Base-by-base conservation (phyloP, 495 filamentous ascomycete species). In the Talaromyces stipitatus region DNA sequence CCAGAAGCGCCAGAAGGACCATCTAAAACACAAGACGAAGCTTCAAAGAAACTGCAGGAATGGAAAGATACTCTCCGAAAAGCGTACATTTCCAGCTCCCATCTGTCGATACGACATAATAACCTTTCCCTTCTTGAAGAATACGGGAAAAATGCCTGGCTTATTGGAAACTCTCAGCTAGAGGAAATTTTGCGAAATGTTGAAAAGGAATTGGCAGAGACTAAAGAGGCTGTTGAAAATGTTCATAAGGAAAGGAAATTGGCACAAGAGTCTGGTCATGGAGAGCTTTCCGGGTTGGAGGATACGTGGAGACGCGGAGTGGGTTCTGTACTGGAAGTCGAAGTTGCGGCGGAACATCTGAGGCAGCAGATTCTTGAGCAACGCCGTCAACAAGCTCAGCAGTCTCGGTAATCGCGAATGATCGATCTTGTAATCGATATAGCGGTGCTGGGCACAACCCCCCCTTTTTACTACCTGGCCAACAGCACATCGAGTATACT, bases 101-200 rank as follows among this genome's bases (percentile, higher is more conserved):
- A 95, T 70, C 74, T 96, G 11, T 66, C 77, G 1, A 71, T 73
- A 18, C 85, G 91, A 3, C 77, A 82, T 24, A 74, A 82, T 26
- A 87, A 95, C 65, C 80, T 96, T 20, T 73, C 79, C 4, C 78
- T 94, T 9, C 82, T 97, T 9, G 89, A 92, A 62, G 77, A 78
- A 58, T 84, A 83, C 72, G 92, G 91, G 64, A 90, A 88, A 74
- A 96, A 95, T 71, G 87, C 88, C 11, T 97, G 92, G 92, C 73
- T 97, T 55, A 78, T 95, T 10, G 85, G 83, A 6, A 97, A 97
- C 71, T 78, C 81, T 58, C 82, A 90, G 56, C 60, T 91, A 24
- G 91, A 96, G 68, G 82, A 81, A 41, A 78, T 90, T 26, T 73
- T 97, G 51, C 76, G 79, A 14, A 70, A 64, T 3, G 60, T 95